These are phyloP conservation scores for Arthonia radiata DNA, from an alignment of 495 filamentous ascomycete genomes.

Conservation along the genomic window DNA sequence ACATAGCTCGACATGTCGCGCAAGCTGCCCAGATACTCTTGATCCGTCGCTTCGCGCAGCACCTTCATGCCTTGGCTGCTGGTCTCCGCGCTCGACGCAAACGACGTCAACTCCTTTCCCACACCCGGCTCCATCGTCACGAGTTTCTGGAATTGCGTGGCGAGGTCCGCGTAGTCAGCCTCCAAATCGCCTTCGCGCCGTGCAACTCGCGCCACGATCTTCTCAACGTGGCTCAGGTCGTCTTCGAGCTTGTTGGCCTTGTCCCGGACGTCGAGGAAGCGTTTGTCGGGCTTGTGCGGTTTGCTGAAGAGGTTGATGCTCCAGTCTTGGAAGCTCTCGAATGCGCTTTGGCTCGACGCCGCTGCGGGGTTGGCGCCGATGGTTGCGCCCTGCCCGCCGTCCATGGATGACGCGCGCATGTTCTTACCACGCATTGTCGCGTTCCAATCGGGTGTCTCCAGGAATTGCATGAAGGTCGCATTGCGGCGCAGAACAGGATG, in stretches of 20 bases:
- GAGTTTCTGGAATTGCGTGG: slow-evolving; percentile 81
- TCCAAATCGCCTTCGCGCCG: slow-evolving; percentile 77
- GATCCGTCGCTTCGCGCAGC: slow-evolving; percentile 80
- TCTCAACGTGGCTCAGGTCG: slow-evolving; percentile 77
- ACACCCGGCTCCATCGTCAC: slow-evolving; percentile 75
- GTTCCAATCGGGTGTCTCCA: slow-evolving; percentile 90
- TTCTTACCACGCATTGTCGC: slow-evolving; percentile 65
- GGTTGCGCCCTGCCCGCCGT: slow-evolving; percentile 26
- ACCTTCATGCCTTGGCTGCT: slow-evolving; percentile 45
- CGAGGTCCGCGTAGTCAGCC: slow-evolving; percentile 66
- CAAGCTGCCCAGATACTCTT: slow-evolving; percentile 75
- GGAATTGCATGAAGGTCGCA: slow-evolving; percentile 57
- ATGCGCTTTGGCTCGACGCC: slow-evolving; percentile 30
- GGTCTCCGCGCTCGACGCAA: slow-evolving; percentile 66
- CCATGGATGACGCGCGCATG: slow-evolving; percentile 20
- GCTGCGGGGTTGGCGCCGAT: slow-evolving; percentile 15
- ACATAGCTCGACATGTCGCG: slow-evolving; percentile 90
- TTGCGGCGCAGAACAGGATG: slow-evolving; percentile 80
- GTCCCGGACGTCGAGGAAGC: slow-evolving; percentile 84
- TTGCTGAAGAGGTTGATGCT: slow-evolving; percentile 95
- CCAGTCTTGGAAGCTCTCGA: slow-evolving; percentile 85
- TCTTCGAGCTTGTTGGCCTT: slow-evolving; percentile 89
- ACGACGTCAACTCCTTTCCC: slow-evolving; percentile 51
- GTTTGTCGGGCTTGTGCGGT: slow-evolving; percentile 78
- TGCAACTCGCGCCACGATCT: slow-evolving; percentile 71